phyloP scores from a whole-genome alignment of 1,284 basidiomycete species.

The Flammula alnicola region DNA sequence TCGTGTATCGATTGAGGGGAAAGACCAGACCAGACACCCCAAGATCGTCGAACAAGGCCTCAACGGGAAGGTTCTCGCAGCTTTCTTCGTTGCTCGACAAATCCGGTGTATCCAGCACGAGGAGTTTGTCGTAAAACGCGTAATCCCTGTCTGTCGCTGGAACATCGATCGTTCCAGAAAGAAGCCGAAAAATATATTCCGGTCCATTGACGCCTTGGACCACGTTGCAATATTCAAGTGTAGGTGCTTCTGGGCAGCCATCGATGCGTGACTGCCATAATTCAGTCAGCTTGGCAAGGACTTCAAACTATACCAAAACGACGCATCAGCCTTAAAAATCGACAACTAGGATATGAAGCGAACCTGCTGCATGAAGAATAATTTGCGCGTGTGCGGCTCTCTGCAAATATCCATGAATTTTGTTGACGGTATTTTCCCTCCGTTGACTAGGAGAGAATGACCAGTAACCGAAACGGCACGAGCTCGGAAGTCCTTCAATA shows the following conservation, averaged over 20 bases:
- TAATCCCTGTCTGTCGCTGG: constrained; percentile 41
- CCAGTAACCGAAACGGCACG: constrained; percentile 27
- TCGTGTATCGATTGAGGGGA: constrained; percentile 44
- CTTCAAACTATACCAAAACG: constrained; percentile 46
- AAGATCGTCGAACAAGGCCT: constrained; percentile 51
- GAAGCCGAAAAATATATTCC: constrained; percentile 43
- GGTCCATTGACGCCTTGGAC: constrained; percentile 30
- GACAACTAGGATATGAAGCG: constrained; percentile 9
- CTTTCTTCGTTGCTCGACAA: constrained; percentile 23
- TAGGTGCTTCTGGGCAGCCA: constrained; percentile 49
- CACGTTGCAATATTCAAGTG: constrained; percentile 42
- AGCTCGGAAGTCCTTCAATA: constrained; percentile 37
- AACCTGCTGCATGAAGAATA: constrained; percentile 58
- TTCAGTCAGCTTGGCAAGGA: constrained; percentile 47
- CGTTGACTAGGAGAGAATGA: constrained; percentile 44
- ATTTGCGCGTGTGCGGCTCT: constrained; percentile 45
- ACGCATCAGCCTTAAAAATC: neutral
- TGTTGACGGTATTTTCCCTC: constrained; percentile 41
- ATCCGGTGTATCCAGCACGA: constrained; percentile 33
- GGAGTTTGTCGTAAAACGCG: constrained; percentile 44
- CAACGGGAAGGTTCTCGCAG: constrained; percentile 42
- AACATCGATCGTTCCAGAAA: constrained; percentile 47
- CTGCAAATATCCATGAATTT: constrained; percentile 52
- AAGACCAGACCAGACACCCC: constrained; percentile 47
- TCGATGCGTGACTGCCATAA: constrained; percentile 52